These are phyloP conservation scores for Backusella australiensis DNA, from an alignment of 192 early-diverging fungal species.

Conservation along the genomic window DNA sequence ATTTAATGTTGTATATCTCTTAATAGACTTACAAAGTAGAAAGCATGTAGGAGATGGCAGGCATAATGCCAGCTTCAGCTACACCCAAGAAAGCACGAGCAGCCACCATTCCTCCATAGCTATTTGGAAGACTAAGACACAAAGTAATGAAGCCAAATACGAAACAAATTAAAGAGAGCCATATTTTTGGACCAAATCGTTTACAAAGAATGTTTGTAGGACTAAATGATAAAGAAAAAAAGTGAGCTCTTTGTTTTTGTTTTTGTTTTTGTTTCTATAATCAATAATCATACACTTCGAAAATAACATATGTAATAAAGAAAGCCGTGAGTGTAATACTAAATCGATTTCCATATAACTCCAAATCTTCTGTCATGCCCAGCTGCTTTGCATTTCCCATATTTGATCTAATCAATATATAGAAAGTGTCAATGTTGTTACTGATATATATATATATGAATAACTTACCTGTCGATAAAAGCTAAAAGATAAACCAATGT, in stretches of 20 bases:
- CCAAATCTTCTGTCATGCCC: slow-evolving; percentile 11
- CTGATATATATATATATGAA: not conserved
- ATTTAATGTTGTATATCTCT: no score
- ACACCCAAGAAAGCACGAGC: slow-evolving; percentile 11
- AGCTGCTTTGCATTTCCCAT: slow-evolving; percentile 13
- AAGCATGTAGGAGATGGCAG: slow-evolving; percentile 9
- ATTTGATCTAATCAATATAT: slow-evolving; percentile 8
- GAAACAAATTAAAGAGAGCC: slow-evolving; percentile 12
- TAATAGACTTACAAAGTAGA: slow-evolving; percentile 3
- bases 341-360: slow-evolving; percentile 11
- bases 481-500: slow-evolving; percentile 6
- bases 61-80: slow-evolving; percentile 16
- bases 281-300: not conserved
- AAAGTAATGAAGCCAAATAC: slow-evolving; percentile 8
- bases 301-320: slow-evolving; percentile 14
- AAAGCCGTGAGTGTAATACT: slow-evolving; percentile 9
- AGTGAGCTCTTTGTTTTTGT: not conserved
- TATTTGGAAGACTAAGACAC: not conserved
- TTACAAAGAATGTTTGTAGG: slow-evolving; percentile 14
- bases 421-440: not conserved
- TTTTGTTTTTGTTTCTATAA: not conserved
- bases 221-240: not conserved
- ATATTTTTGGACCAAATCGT: slow-evolving; percentile 4
- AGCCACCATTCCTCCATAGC: slow-evolving; percentile 4
- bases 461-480: slow-evolving; percentile 13